A percentile compares a stretch with the other conserved stretches of the same genome.
These are phyloP conservation scores for Amphicarpaea edgeworthii DNA, from an alignment of 306 rosid species.

Conservation along the genomic window DNA sequence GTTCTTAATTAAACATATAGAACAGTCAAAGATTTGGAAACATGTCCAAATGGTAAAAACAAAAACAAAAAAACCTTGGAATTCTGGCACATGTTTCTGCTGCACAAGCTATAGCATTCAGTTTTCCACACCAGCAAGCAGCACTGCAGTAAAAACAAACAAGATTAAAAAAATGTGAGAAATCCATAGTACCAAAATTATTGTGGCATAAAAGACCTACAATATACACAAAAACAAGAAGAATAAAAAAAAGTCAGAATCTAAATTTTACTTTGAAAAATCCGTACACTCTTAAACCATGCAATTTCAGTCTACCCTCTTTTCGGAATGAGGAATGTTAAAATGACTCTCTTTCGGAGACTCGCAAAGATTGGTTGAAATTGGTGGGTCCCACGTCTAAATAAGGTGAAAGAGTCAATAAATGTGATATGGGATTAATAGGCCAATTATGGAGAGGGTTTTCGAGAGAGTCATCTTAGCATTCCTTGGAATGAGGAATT, in stretches of 20 bases:
- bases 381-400: no score
- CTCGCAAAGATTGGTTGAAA: no score
- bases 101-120: constrained; percentile 98
- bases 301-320: no score
- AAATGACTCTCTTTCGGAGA: no score
- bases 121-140: constrained; percentile 97
- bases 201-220: not conserved
- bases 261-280: not conserved
- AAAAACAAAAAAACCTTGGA: constrained; percentile 74
- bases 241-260: constrained; percentile 4
- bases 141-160: constrained; percentile 67
- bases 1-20: constrained; percentile 23
- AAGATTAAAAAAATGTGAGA: constrained; percentile 17
- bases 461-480: no score
- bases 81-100: constrained; percentile 98
- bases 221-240: not conserved
- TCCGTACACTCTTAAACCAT: no score
- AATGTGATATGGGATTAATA: no score
- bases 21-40: constrained; percentile 8
- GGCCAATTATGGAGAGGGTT: no score
- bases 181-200: no score
- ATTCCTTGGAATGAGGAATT: no score
- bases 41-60: not conserved
- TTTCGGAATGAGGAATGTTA: no score
- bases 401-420: no score